A percentile compares a stretch with the other conserved stretches of the same genome.
These are phyloP conservation scores for Pseudocercospora cruenta DNA, from an alignment of 2,329 filamentous ascomycete species.

Conservation along the genomic window DNA sequence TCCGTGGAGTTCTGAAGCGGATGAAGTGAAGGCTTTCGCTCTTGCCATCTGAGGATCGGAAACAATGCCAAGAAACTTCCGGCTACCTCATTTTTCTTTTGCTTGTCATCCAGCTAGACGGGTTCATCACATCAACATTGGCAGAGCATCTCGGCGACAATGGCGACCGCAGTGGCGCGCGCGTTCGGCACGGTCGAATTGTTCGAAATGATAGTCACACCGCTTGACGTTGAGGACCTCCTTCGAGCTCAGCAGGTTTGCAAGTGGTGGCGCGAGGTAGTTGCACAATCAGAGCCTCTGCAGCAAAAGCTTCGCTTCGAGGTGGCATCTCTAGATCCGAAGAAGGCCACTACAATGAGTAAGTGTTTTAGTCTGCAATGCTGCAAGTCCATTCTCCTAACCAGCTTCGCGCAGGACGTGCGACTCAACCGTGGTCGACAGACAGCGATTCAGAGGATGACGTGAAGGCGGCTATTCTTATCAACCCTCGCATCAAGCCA, in stretches of 20 bases:
- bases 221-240: constrained; percentile 16
- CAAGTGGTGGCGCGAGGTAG: not conserved
- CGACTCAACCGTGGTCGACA: not conserved
- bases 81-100: too few relatives aligned
- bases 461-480: not conserved
- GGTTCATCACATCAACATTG: too few relatives aligned
- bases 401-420: not conserved
- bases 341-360: not conserved
- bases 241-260: constrained; percentile 11
- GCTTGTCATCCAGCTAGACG: too few relatives aligned
- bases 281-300: not conserved
- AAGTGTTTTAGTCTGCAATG: not conserved
- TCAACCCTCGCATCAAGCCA: not conserved
- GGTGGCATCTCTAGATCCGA: not conserved
- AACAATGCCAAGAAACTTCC: not conserved
- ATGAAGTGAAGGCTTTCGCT: not conserved
- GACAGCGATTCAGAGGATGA: not conserved
- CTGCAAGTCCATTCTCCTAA: too few relatives aligned
- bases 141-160: not conserved
- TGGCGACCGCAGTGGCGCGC: not conserved
- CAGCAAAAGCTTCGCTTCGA: not conserved
- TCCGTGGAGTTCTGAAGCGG: too few relatives aligned
- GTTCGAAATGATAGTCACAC: constrained; percentile 15
- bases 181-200: constrained; percentile 21
- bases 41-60: not conserved